Base-by-base conservation (phyloP, 106 monocot genomes). In the Narthecium ossifragum region DNA sequence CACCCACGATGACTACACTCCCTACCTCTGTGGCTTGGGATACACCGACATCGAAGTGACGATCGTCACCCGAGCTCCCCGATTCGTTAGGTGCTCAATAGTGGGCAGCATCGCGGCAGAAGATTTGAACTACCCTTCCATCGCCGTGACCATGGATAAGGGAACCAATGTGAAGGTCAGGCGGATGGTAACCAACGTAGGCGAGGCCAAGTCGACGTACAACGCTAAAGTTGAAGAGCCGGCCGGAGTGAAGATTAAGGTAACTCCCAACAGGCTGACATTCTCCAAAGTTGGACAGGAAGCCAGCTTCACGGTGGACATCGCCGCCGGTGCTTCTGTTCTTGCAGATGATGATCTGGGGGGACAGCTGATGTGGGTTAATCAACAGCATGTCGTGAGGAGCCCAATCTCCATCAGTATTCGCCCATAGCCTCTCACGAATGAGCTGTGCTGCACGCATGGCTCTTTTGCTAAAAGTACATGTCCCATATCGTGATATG, bases 11-110 rank as follows among this genome's bases (percentile, higher is more conserved):
- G 61, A 79, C 55, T 74, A 74, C 64, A 40, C 70, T 34, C 64
- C 68, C 39, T 74, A 74, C 46, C 70, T 79, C 14, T 79, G 79
- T 38, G 65, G 39, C 15, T 18, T 34, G 23, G 10, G 25, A 8
- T 34, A 45, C 26, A 26, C 4, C 2, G 46, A 21, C 1, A 6
- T 21, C 7, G 6, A 57, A 2, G 36, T 57, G 18, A 1, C 33
- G 8, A 10, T 21, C 8, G 12, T 57, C 18, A 55, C 29, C 28
- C 12, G 31, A 15, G 22, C 17, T 34, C 14, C 20, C 15, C 1
- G n/a, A 4, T n/a, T 55, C 23, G 28, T 26, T 17, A 55, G 49
- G 36, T 21, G 36, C 43, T 54, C 53, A 14, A 29, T 32, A 36
- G n/a, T 36, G 7, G 36, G 10, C 36, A 10, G 36, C 23, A 46